A percentile compares a stretch with the other conserved stretches of the same genome.
phyloP scores from a whole-genome alignment of 2,329 filamentous ascomycete genomes.

The Diplodia intermedia region DNA sequence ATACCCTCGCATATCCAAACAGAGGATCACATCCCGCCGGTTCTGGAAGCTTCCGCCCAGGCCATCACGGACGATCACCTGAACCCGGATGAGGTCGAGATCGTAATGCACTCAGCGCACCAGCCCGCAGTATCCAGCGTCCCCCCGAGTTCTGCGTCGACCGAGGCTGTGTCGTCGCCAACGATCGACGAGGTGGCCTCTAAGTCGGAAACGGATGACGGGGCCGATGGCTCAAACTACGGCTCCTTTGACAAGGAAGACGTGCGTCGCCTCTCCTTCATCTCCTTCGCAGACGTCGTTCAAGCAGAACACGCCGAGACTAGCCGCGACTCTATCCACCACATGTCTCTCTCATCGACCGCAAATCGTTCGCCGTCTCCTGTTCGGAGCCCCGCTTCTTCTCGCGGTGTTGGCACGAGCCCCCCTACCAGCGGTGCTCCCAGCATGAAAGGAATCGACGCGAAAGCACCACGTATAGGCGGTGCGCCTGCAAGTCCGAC shows the following conservation, averaged over 20 bases:
- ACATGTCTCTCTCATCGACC: conserved; percentile 70
- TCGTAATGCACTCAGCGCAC: conserved; percentile 84
- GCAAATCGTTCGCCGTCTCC: conserved; percentile 77
- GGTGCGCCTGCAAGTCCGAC: conserved; percentile 64
- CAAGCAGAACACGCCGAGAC: conserved; percentile 78
- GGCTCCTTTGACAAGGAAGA: conserved; percentile 79
- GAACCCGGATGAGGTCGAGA: conserved; percentile 89
- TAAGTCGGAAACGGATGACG: conserved; percentile 39
- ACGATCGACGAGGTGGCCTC: conserved; percentile 41
- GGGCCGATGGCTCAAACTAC: conserved; percentile 75
- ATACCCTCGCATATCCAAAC: conserved; percentile 93
- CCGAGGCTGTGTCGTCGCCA: conserved; percentile 46
- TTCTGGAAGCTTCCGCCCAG: conserved; percentile 87
- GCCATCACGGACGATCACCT: conserved; percentile 88
- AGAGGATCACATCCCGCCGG: conserved; percentile 91
- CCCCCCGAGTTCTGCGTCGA: conserved; percentile 19
- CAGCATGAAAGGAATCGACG: conserved; percentile 75
- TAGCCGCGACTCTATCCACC: conserved; percentile 73
- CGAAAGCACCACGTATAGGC: conserved; percentile 54
- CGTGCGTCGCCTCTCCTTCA: conserved; percentile 86
- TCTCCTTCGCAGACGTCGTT: conserved; percentile 95
- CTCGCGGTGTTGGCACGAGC: conserved; percentile 71
- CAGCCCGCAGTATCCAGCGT: conserved; percentile 71
- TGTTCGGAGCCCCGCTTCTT: conserved; percentile 78
- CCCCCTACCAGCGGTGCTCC: conserved; percentile 78